A percentile compares a stretch with the other conserved stretches of the same genome.
phyloP scores from a whole-genome alignment of 225 moss, liverwort and hornwort genomes.

The Straminergon stramineum region DNA sequence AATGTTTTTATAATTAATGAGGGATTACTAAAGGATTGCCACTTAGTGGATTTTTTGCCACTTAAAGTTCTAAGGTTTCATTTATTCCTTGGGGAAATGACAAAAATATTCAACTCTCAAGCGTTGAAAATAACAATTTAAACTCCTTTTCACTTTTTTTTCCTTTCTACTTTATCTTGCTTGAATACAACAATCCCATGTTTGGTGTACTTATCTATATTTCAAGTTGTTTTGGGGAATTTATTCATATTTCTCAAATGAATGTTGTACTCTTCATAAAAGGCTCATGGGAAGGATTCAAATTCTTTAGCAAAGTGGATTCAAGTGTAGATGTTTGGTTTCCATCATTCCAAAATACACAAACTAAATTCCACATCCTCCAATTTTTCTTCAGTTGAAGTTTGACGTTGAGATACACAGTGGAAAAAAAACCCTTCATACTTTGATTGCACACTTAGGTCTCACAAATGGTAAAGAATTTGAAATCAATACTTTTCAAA shows the following conservation, averaged over 20 bases:
- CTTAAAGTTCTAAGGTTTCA: too few relatives aligned
- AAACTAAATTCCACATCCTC: not conserved
- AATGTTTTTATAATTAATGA: not conserved
- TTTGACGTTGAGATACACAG: not conserved
- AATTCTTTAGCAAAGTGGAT: not conserved
- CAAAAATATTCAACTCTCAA: fast-evolving
- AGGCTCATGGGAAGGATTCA: not conserved
- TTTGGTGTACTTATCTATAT: not conserved
- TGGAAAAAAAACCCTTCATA: not conserved
- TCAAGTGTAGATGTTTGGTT: fast-evolving
- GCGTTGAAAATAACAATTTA: not conserved
- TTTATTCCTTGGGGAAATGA: not conserved
- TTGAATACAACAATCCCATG: not conserved
- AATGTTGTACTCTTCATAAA: not conserved
- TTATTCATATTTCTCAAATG: not conserved
- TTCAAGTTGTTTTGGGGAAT: not conserved
- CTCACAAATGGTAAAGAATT: not conserved
- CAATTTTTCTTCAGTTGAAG: not conserved
- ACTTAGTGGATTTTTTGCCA: fast-evolving
- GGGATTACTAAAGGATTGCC: not conserved
- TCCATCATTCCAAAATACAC: not conserved
- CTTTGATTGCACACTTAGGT: not conserved
- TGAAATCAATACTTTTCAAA: not conserved
- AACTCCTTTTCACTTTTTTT: fast-evolving
- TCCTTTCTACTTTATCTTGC: not conserved